Conservation (phyloP, 1,284 basidiomycete genomes). For the Cutaneotrichosporon arboriforme region DNA sequence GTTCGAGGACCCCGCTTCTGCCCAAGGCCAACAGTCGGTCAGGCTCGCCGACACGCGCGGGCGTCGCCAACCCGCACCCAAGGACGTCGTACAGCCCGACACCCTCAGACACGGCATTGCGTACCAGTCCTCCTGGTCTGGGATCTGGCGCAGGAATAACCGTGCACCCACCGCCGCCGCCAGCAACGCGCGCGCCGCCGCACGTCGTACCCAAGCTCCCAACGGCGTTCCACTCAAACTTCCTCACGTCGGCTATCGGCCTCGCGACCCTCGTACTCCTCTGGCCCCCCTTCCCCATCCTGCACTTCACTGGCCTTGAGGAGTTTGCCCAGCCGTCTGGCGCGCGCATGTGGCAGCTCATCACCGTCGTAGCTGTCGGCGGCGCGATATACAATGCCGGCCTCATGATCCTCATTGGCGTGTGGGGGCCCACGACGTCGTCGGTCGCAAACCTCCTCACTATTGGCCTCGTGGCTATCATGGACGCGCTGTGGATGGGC, state of each 20-base stretch:
- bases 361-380: slow-evolving; percentile 32
- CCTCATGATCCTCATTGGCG: slow-evolving; percentile 47
- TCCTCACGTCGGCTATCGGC: slow-evolving; percentile 45
- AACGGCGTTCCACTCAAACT: slow-evolving; percentile 45
- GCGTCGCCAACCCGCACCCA: not conserved
- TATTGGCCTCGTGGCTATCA: slow-evolving; percentile 45
- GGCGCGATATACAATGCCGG: slow-evolving; percentile 47
- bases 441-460: slow-evolving; percentile 48
- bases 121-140: too few species aligned
- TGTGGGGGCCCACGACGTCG: slow-evolving; percentile 46
- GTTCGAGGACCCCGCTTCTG: slow-evolving; percentile 7
- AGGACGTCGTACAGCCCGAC: not conserved
- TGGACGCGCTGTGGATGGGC: slow-evolving; percentile 44
- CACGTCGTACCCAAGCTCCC: slow-evolving; percentile 27
- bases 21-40: not conserved
- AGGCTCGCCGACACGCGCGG: not conserved
- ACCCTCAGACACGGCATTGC: too few species aligned
- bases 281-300: slow-evolving; percentile 42
- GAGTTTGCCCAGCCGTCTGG: slow-evolving; percentile 28
- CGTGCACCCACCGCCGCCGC: not conserved
- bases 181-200: not conserved
- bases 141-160: not conserved
- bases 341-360: slow-evolving; percentile 20
- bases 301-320: slow-evolving; percentile 41
- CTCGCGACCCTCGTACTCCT: slow-evolving; percentile 39